Percentiles rank a stretch among this genome's conserved stretches.
Conservation (phyloP, 495 filamentous ascomycete genomes). For the Penicillium mononematosum region DNA sequence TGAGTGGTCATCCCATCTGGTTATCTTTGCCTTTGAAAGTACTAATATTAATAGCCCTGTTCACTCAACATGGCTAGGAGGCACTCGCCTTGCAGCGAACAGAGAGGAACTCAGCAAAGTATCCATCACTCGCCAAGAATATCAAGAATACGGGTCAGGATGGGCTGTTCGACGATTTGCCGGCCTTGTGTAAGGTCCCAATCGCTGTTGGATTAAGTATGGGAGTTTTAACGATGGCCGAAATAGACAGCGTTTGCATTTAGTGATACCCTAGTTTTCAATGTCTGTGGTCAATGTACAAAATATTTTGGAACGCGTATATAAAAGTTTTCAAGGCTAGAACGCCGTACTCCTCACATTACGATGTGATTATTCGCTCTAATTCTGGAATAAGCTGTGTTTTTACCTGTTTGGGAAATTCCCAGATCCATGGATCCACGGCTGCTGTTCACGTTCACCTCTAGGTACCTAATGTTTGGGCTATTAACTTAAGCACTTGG, state of each 20-base stretch:
- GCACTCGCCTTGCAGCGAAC: constrained; percentile 69
- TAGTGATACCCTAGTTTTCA: constrained; percentile 31
- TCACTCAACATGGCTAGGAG: constrained; percentile 81
- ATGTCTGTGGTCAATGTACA: constrained; percentile 9
- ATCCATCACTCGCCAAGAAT: constrained; percentile 81
- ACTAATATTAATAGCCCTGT: constrained; percentile 56
- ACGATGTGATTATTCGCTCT: constrained; percentile 10
- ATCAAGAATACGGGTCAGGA: constrained; percentile 77
- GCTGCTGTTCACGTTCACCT: neutral
- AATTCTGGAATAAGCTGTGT: neutral
- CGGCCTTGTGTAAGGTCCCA: constrained; percentile 29
- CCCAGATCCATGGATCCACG: neutral
- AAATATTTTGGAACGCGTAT: no score
- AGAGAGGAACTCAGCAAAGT: constrained; percentile 57
- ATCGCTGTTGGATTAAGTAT: constrained; percentile 9
- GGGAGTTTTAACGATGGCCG: constrained; percentile 7
- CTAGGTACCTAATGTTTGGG: neutral
- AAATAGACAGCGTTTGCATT: constrained; percentile 13
- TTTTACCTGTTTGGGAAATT: neutral
- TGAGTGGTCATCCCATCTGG: constrained; percentile 29
- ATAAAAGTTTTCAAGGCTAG: neutral
- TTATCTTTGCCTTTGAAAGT: neutral
- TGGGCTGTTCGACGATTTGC: constrained; percentile 78
- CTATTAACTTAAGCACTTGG: neutral
- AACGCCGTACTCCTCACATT: neutral